Evolutionary conservation across 1,284 basidiomycete genomes (phyloP).

Genomic region (Fomitiporia mediterranea): DNA sequence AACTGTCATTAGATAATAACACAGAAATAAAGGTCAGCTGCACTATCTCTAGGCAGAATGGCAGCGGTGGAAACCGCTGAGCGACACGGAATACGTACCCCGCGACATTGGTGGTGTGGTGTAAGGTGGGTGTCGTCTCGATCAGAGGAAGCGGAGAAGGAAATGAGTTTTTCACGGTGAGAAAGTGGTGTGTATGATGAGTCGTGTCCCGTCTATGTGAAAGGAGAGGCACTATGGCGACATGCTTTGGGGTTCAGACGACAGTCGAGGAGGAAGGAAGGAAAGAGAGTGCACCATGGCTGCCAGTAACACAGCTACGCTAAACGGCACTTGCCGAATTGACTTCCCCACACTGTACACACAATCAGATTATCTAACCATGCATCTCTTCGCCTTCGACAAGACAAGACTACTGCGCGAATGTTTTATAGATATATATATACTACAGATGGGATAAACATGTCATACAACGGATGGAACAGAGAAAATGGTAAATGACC

Average conservation of each 20-base stretch:
- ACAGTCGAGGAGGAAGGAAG: constrained; percentile 5
- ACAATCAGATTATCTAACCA: background rate
- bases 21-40: background rate
- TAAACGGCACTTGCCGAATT: background rate
- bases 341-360: background rate
- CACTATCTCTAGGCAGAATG: background rate
- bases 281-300: background rate
- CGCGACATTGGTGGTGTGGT: constrained; percentile 16
- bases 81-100: constrained; percentile 11
- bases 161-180: background rate
- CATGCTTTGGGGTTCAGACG: constrained; percentile 2
- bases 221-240: background rate
- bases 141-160: background rate
- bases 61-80: background rate
- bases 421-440: too few relatives aligned
- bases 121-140: background rate
- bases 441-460: background rate
- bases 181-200: background rate
- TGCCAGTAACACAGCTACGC: constrained; percentile 1
- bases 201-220: background rate
- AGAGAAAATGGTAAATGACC: background rate
- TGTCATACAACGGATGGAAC: background rate
- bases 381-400: background rate
- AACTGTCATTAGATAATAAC: background rate
- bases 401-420: background rate